phyloP scores from a whole-genome alignment of 2,329 filamentous ascomycete genomes.

The Pseudogymnoascus sp. region DNA sequence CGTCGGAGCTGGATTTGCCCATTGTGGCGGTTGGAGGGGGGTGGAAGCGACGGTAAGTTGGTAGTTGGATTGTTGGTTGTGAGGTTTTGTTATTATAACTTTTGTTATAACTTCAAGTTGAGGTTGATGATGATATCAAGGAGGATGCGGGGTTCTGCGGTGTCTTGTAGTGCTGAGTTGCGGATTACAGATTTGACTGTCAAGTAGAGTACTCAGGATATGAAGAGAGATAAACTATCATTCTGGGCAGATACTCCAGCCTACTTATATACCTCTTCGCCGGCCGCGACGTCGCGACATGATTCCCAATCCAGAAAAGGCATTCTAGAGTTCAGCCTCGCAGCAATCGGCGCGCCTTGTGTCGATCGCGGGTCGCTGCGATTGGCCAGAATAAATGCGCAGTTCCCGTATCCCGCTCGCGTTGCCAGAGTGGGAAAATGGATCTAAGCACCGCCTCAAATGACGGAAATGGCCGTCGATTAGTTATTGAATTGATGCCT shows the following conservation, averaged over 20 bases:
- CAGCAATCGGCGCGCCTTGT: neutral
- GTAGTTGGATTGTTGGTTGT: neutral
- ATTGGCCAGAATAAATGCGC: neutral
- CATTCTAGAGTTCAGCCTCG: neutral
- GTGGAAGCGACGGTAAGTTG: neutral
- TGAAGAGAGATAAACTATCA: neutral
- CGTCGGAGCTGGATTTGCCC: neutral
- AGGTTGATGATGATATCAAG: neutral
- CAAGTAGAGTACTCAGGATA: too few relatives aligned
- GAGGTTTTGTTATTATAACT: neutral
- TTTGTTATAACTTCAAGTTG: neutral
- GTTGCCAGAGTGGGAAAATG: neutral
- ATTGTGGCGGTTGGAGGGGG: conserved; percentile 18
- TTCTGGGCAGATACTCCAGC: neutral
- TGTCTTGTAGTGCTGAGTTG: neutral
- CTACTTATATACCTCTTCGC: neutral
- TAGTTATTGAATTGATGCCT: neutral
- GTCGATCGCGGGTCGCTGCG: neutral
- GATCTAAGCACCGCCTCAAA: neutral
- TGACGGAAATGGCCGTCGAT: neutral
- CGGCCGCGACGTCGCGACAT: neutral
- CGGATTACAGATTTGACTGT: neutral
- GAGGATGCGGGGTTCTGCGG: neutral
- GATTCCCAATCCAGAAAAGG: neutral
- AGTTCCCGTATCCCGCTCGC: neutral